Base-by-base conservation (phyloP, 208 protist genomes). In the Zelonia costaricensis region DNA sequence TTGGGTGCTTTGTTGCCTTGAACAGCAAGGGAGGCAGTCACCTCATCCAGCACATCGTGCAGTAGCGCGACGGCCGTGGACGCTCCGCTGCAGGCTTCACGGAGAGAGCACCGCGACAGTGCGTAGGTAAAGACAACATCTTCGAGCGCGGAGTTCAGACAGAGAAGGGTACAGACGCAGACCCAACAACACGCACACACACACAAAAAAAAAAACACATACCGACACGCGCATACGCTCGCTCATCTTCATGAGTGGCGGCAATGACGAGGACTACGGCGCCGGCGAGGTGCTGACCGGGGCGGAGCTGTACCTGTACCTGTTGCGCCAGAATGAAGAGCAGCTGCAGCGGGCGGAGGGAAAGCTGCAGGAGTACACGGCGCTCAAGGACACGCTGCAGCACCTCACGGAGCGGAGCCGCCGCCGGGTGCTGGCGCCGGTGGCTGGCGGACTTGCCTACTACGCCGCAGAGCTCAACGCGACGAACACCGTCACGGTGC, bases 401-500 rank as follows among this genome's bases (percentile, higher is more conserved):
- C 33, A 36, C 43, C 46, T 95, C 16, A 86, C 78, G 4, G 75
- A 82, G 20, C 60, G 71, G 8, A 84, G 78, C 28, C 86, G 87
- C 1, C 62, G 78, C 3, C 61, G 68, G 20, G 56, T 96, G 20
- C 43, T 96, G 23, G 87, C 87, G 2, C 91, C 91, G n/a, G 87
- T 93, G 7, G 86, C 85, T 18, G 78, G 76, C 23, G 88, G 89
- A 1, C 69, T 94, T 16, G 88, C 78, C 7, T 94, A 95, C 72
- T 93, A 93, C 68, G 69, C 88, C 27, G 81, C 81, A 4, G 83
- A 80, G 39, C 78, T 97, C 15, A 75, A 78, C 22, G 56, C 77
- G 38, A 95, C 92, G 13, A 97, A 95, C 66, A 88, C 80, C 31
- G 77, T 97, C 56, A 33, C 90, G 8, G 92, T 92, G 33, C 67